Percentiles rank a stretch among this genome's conserved stretches.
Evolutionary conservation across 805 yeast genomes (phyloP).

Genomic region (Teunomyces pallodes): DNA sequence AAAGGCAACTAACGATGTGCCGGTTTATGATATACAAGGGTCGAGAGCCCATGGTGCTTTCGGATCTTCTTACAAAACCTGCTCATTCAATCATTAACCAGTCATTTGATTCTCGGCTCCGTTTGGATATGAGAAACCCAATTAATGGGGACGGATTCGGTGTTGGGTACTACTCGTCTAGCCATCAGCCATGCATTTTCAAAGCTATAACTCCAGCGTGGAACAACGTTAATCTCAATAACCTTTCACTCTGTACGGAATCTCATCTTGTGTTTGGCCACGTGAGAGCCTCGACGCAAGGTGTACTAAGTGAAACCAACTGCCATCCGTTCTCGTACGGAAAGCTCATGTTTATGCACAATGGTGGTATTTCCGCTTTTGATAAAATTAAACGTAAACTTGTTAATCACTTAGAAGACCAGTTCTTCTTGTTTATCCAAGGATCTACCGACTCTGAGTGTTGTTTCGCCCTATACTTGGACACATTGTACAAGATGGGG

Average conservation of each 20-base stretch:
- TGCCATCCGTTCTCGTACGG: constrained; percentile 95
- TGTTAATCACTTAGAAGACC: constrained; percentile 71
- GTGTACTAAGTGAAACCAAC: constrained; percentile 89
- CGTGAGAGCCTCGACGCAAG: constrained; percentile 94
- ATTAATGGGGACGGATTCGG: constrained; percentile 99
- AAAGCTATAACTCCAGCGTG: constrained; percentile 97
- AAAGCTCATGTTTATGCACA: constrained; percentile 93
- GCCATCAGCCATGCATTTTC: constrained; percentile 82
- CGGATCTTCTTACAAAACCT: constrained; percentile 87
- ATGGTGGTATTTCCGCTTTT: constrained; percentile 84
- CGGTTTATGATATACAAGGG: constrained; percentile 91
- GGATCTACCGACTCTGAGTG: constrained; percentile 97
- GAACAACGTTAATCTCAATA: constrained; percentile 89
- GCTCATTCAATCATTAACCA: constrained; percentile 97
- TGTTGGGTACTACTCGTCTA: constrained; percentile 74
- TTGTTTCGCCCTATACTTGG: constrained; percentile 84
- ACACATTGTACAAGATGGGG: constrained; percentile 73
- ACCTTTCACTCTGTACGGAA: constrained; percentile 83
- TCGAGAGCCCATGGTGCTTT: constrained; percentile 79
- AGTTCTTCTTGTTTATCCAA: constrained; percentile 75
- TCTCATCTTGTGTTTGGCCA: constrained; percentile 88
- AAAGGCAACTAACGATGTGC: constrained; percentile 57
- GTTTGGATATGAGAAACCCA: constrained; percentile 87
- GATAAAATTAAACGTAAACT: constrained; percentile 68
- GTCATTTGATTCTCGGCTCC: constrained; percentile 83